Evolutionary conservation across 345 rosid genomes (phyloP), one percentile per base, ranked within the genome.

Genomic region (Salix suchowensis): DNA sequence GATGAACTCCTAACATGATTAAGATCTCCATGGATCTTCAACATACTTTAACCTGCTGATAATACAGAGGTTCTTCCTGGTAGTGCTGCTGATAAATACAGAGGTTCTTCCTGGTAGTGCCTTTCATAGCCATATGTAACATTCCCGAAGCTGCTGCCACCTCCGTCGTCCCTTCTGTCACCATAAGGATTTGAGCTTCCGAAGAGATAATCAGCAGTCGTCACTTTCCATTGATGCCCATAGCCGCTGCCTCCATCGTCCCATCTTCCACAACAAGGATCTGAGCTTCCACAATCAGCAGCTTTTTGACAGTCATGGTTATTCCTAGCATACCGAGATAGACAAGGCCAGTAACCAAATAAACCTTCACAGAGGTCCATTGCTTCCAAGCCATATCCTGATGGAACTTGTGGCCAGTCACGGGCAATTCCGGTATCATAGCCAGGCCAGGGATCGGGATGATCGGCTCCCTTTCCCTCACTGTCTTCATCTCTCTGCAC

Each of bases 271-370:
- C 37, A 36, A 1, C 37, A 36, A 36, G 37, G 37, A 36, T 36
- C 7, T 36, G 37, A 36, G 37, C 73, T 77, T 42, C 78, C 81
- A 77, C 81, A 74, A 28, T 81, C 71, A 40, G 70, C 37, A 80
- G 50, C 73, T 65, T 65, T 79, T 61, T 48, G 79, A 50, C 71
- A 32, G 54, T 74, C 84, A 15, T 21, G 32, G 36, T 60, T 74
- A 74, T 79, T 84, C 44, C 82, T 86, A 32, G 74, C 76, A 62
- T 71, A 52, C 4, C 82, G 74, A 37, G 76, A 79, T 55, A 86
- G 82, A 71, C 97, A 94, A 42, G 96, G 97, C 86, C 93, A 94
- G 77, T 89, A 89, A 26, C 97, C 96, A 14, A 87, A 91, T 71
- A 92, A 40, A 19, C 88, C 79, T 52, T 94, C 98, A 55, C 98